Conservation (phyloP, 2,329 filamentous ascomycete species). For the Stagonosporopsis vannaccii region DNA sequence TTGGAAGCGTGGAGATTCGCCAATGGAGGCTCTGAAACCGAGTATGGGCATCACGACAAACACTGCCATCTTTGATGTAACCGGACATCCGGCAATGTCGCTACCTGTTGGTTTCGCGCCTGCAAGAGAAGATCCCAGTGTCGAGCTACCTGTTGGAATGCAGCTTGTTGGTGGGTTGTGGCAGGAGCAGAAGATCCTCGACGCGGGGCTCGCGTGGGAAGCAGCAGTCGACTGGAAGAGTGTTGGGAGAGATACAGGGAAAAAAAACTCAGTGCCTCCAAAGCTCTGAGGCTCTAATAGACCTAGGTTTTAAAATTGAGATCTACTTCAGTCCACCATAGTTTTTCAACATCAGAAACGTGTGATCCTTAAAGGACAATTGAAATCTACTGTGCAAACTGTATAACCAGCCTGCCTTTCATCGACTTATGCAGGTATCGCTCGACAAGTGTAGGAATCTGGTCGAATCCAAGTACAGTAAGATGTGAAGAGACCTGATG, state of each 20-base stretch:
- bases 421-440: slow-evolving; percentile 28
- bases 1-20: slow-evolving; percentile 37
- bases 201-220: slow-evolving; percentile 41
- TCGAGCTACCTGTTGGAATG: slow-evolving; percentile 50
- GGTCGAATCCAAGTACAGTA: slow-evolving; percentile 29
- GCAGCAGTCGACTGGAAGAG: slow-evolving; percentile 36
- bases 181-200: slow-evolving; percentile 46
- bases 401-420: slow-evolving; percentile 35
- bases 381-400: slow-evolving; percentile 18
- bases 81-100: slow-evolving; percentile 41
- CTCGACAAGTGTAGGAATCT: slow-evolving; percentile 31
- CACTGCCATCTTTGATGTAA: slow-evolving; percentile 41
- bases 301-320: not conserved
- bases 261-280: not conserved
- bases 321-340: not conserved
- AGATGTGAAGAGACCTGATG: slow-evolving; percentile 31
- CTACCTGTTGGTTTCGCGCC: slow-evolving; percentile 50
- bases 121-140: slow-evolving; percentile 25
- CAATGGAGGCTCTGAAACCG: slow-evolving; percentile 36
- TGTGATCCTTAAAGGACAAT: not conserved
- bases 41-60: slow-evolving; percentile 42
- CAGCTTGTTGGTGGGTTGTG: slow-evolving; percentile 50
- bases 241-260: not conserved
- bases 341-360: not conserved
- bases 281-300: not conserved